Percentiles rank a stretch among this genome's conserved stretches.
These are phyloP conservation scores for Aspergillus quadrilineatus DNA, from an alignment of 2,329 filamentous ascomycete species.

Conservation along the genomic window DNA sequence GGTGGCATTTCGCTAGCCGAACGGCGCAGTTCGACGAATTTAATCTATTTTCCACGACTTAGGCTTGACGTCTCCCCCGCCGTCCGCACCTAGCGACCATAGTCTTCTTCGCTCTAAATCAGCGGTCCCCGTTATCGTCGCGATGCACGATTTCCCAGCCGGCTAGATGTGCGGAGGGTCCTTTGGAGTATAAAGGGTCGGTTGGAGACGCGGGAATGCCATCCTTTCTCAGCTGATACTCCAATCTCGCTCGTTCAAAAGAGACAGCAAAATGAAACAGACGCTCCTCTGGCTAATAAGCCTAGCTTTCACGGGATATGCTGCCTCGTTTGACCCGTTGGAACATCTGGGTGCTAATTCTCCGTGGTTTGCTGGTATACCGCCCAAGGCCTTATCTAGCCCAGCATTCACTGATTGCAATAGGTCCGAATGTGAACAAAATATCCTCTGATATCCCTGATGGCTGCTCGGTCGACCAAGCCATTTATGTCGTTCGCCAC, in stretches of 20 bases:
- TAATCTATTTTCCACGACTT: slow-evolving; percentile 8
- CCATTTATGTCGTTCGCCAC: slow-evolving; percentile 16
- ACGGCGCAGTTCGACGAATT: slow-evolving; percentile 5
- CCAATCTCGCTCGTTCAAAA: neutral
- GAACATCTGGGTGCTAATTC: slow-evolving; percentile 55
- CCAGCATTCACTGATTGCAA: neutral
- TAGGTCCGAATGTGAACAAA: slow-evolving; percentile 15
- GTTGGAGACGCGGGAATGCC: neutral
- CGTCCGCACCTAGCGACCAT: neutral
- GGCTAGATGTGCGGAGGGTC: neutral
- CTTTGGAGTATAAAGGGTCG: neutral
- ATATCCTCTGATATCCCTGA: slow-evolving; percentile 11
- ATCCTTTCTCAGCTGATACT: neutral
- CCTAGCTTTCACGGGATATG: slow-evolving; percentile 12
- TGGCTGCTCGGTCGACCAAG: slow-evolving; percentile 15
- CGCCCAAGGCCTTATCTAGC: neutral
- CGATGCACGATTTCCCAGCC: neutral
- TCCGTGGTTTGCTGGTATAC: slow-evolving; percentile 52
- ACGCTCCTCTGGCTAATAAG: slow-evolving; percentile 10
- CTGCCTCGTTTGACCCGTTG: slow-evolving; percentile 38
- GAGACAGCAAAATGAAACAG: slow-evolving; percentile 10
- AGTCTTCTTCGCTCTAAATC: neutral
- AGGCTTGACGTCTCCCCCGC: neutral
- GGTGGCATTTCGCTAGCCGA: slow-evolving; percentile 12
- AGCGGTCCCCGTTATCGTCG: neutral